Base-by-base conservation (phyloP, 108 stramenopile genomes). In the Poteriospumella lacustris region DNA sequence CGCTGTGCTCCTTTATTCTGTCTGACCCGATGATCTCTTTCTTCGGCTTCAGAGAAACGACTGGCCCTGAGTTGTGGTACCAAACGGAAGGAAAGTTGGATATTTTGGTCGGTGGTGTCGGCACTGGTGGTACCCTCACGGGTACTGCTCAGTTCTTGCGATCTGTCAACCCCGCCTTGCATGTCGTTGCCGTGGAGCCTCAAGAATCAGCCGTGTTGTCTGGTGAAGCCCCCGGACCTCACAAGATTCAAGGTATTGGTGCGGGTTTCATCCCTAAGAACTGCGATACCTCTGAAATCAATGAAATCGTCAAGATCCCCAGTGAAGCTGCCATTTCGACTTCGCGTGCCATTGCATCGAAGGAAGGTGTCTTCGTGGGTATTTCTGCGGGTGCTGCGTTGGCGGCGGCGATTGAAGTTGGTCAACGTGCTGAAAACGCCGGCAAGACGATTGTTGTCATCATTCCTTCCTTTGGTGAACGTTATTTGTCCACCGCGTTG, bases 181-280 rank as follows among this genome's bases (percentile, higher is more conserved):
- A 80, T 52, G 3, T 77, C 19, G 43, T 80, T 24, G 85, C 85
- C 0, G 82, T 83, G 58, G 82, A 83, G 75, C 82, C 85, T 0
- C 43, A 39, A 5, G 85, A 85, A 77, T 81, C 80, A 24, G 67
- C 83, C 0, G 85, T 85, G 15, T 80, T 92, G 28, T 87, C 86
- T 59, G 92, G 92, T 0, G 91, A 89, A 0, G 81, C 85, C 70
- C 91, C 91, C 43, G 92, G 92, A 1, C 87, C 92, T 5, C 91
- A 91, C 79, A 94, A 92, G 84, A 93, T 92, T 76, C 92, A 94
- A 78, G 92, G 92, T 3, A 93, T 94, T 76, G 92, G 91, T 29
- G 92, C 92, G 0, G 92, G 91, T 36, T 92, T 94, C 80, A 88
- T 92, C 76, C 91, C 91, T 1, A 88, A 89, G 28, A 92, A 92